Base-by-base conservation (phyloP, 306 rosid species). In the Pueraria montana region DNA sequence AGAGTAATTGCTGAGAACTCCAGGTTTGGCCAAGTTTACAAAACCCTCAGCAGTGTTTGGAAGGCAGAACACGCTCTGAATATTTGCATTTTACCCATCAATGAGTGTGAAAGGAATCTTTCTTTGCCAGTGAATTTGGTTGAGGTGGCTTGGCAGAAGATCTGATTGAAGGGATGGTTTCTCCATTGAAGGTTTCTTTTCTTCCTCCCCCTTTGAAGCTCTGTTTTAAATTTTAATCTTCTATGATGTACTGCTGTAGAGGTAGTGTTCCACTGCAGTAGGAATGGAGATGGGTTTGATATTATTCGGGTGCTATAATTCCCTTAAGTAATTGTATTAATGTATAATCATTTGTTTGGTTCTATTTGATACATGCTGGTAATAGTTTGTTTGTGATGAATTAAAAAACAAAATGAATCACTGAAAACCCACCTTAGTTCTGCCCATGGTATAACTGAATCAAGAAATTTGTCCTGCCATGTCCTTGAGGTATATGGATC, bases 361-460 rank as follows among this genome's bases (percentile, higher is more conserved):
- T 6, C 12, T 62, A 62, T 62, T 62, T 27, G 11, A 12, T 62
- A 26, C 42, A 14, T 62, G 2, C 20, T 14, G 42, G 11, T 27
- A 27, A 62, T 24, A 11, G 11, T 52, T 52, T 52, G 42, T 5
- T 62, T 27, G 40, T 27, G 18, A 6, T 62, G 68, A 61, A 61
- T 26, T 61, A 5, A 14, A 23, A 61, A 26, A 5, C 40, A 11
- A 13, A 59, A 61, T 23, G 26, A 18, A 55, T 8, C 27, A 20
- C 26, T 8, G 85, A 52, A 83, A 89, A 75, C 9, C 91, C 89
- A 4, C 89, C 91, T 61, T 38, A 84, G 76, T 74, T 87, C 42
- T 72, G 83, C 84, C 81, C 82, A 71, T 78, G 58, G 53, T 65
- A 80, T 32, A 88, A 11, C 82, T 85, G 87, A 21, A 93, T 76